phyloP scores from a whole-genome alignment of 2,329 filamentous ascomycete species.

The Colletotrichum sojae region DNA sequence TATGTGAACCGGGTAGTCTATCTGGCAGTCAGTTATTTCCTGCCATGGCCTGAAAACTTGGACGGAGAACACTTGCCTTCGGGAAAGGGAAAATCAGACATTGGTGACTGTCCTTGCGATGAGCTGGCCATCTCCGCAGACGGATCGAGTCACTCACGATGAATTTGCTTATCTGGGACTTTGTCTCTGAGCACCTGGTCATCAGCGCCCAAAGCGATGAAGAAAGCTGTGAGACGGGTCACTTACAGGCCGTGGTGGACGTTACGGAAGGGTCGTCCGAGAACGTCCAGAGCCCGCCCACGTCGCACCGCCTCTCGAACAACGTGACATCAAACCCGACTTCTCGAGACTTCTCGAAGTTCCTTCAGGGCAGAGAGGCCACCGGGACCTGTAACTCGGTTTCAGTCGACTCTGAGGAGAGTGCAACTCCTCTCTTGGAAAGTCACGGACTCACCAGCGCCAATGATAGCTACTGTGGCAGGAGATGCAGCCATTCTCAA shows the following conservation, averaged over 20 bases:
- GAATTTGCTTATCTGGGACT: slow-evolving; percentile 45
- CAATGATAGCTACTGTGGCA: slow-evolving; percentile 42
- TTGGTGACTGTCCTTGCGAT: slow-evolving; percentile 37
- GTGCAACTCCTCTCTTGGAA: not conserved
- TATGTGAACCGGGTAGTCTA: slow-evolving; percentile 1
- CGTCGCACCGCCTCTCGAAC: slow-evolving; percentile 44
- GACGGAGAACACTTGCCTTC: slow-evolving; percentile 36
- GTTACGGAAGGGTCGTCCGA: slow-evolving; percentile 43
- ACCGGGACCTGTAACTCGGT: slow-evolving; percentile 39
- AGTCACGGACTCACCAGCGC: slow-evolving; percentile 38
- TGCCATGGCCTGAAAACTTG: not conserved
- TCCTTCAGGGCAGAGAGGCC: slow-evolving; percentile 45
- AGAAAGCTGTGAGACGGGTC: slow-evolving; percentile 22
- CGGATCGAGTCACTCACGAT: slow-evolving; percentile 36
- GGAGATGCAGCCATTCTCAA: not conserved
- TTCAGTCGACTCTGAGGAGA: not conserved
- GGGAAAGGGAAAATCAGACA: slow-evolving; percentile 45
- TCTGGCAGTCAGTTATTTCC: not conserved
- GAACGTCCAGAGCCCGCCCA: slow-evolving; percentile 45
- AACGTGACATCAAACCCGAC: slow-evolving; percentile 45
- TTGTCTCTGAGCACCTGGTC: not conserved
- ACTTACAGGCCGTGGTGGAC: slow-evolving; percentile 28
- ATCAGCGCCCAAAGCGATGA: not conserved
- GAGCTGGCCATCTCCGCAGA: not conserved
- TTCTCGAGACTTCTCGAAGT: slow-evolving; percentile 43